Conservation (phyloP, 495 filamentous ascomycete genomes). For the Penicillium daleae region DNA sequence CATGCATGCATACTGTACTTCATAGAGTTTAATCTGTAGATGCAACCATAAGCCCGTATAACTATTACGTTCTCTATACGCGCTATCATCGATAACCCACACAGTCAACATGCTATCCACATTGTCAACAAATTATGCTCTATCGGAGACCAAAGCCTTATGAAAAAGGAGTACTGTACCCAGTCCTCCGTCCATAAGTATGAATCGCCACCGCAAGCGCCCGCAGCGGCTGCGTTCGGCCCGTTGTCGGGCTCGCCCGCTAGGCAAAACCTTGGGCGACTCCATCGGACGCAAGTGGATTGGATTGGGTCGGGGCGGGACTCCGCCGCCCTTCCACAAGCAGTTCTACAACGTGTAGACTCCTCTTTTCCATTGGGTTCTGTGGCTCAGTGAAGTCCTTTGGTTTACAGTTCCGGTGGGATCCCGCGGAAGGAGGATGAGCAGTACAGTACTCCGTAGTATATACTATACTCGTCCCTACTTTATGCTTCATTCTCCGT, state of each 20-base stretch:
- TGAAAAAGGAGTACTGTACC: neutral
- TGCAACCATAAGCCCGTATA: neutral
- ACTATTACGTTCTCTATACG: neutral
- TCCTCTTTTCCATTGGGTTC: neutral
- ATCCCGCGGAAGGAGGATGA: neutral
- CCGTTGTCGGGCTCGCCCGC: slow-evolving; percentile 40
- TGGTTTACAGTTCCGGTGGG: neutral
- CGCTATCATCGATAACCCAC: neutral
- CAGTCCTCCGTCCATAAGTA: neutral
- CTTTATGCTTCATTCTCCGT: neutral
- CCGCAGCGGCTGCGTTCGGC: slow-evolving; percentile 35
- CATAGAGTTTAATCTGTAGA: neutral
- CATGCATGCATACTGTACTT: neutral
- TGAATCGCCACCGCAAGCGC: slow-evolving; percentile 20
- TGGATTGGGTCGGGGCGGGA: slow-evolving; percentile 23
- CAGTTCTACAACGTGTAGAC: neutral
- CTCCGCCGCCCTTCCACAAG: slow-evolving; percentile 20
- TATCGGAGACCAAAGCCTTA: neutral
- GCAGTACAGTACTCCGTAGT: neutral
- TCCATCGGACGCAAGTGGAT: slow-evolving; percentile 16
- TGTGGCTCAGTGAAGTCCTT: neutral
- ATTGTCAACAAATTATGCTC: too few relatives aligned
- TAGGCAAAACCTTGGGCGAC: slow-evolving; percentile 34
- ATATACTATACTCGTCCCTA: neutral
- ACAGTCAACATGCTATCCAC: neutral